These are phyloP conservation scores for Leptodontidium sp. DNA, from an alignment of 2,329 filamentous ascomycete species.

Conservation along the genomic window DNA sequence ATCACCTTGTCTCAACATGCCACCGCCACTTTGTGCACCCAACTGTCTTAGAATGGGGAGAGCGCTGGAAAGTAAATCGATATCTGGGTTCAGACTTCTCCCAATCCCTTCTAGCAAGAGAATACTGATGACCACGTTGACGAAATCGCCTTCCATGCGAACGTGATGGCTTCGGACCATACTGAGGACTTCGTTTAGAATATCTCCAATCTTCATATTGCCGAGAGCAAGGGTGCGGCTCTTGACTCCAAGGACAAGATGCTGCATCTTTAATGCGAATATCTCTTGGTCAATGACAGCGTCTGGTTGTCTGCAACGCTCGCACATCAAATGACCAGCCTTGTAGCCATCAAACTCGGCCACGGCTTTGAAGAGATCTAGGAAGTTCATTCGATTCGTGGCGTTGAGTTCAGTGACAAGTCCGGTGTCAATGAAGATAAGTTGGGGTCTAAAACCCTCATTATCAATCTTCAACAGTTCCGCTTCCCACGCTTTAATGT, in stretches of 20 bases:
- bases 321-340: constrained; percentile 94
- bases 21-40: constrained; percentile 76
- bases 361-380: constrained; percentile 94
- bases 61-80: constrained; percentile 86
- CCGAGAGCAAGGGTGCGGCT: constrained; percentile 88
- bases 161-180: constrained; percentile 97
- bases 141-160: constrained; percentile 93
- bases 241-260: constrained; percentile 91
- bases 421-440: constrained; percentile 97
- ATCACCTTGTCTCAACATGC: constrained; percentile 75
- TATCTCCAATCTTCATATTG: constrained; percentile 95
- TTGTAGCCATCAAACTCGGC: constrained; percentile 98
- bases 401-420: constrained; percentile 93
- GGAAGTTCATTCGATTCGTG: constrained; percentile 86
- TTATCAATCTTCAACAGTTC: constrained; percentile 80
- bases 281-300: constrained; percentile 89
- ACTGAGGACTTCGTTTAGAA: constrained; percentile 85
- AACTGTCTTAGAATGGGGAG: constrained; percentile 90
- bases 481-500: constrained; percentile 74
- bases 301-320: constrained; percentile 90
- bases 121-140: constrained; percentile 97
- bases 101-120: constrained; percentile 94
- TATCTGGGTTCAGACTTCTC: constrained; percentile 81
- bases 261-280: constrained; percentile 96
- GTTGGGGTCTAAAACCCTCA: constrained; percentile 90